phyloP scores from a whole-genome alignment of 2,329 filamentous ascomycete species.

The Alternaria sp. region DNA sequence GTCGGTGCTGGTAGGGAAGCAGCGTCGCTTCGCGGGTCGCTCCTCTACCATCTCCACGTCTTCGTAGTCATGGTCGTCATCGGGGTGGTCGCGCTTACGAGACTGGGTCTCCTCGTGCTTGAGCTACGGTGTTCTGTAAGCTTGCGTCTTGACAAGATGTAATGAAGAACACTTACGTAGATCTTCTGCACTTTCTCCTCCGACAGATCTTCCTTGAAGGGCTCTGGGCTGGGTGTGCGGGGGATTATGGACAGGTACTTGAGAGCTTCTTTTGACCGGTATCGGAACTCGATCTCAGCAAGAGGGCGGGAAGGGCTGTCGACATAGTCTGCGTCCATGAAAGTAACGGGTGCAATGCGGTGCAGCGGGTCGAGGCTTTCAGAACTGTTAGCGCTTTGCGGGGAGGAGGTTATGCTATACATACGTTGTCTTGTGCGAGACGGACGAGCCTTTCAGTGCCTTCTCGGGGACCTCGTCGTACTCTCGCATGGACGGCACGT shows the following conservation, averaged over 20 bases:
- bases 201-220: neutral
- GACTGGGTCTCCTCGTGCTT: neutral
- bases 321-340: constrained; percentile 4
- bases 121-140: neutral
- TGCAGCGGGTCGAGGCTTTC: neutral
- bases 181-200: neutral
- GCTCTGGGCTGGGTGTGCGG: constrained; percentile 22
- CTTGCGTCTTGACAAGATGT: neutral
- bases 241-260: constrained; percentile 36
- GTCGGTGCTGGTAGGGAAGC: constrained; percentile 5
- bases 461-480: constrained; percentile 9
- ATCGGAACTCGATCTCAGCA: constrained; percentile 21
- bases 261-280: constrained; percentile 25
- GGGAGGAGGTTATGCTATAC: neutral
- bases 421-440: constrained; percentile 10
- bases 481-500: neutral
- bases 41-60: constrained; percentile 6
- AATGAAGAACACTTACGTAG: neutral
- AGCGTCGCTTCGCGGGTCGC: constrained; percentile 8
- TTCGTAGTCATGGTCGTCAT: neutral
- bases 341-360: constrained; percentile 2
- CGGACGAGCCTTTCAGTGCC: constrained; percentile 6
- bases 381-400: neutral
- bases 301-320: constrained; percentile 6
- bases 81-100: constrained; percentile 4